Evolutionary conservation across 305 asterid genomes (phyloP).

Genomic region (Fraxinus greggii): DNA sequence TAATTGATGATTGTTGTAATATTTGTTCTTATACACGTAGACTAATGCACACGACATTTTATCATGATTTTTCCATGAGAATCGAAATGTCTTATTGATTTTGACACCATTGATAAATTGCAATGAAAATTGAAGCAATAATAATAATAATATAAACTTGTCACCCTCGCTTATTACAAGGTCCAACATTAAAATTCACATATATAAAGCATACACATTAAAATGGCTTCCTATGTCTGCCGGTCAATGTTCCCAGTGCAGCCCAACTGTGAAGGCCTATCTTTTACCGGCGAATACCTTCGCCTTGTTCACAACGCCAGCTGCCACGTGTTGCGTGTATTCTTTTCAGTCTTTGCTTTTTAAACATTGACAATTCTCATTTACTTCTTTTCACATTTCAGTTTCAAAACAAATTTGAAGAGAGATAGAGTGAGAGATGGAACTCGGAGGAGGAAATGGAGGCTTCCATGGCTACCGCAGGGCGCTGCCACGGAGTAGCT

Average conservation of each 20-base stretch:
- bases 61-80: not conserved
- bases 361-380: conserved; percentile 36
- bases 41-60: not conserved
- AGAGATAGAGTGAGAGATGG: conserved; percentile 30
- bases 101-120: not conserved
- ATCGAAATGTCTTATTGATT: not conserved
- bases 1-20: not conserved
- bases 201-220: not conserved
- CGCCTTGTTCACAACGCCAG: conserved; percentile 63
- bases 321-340: conserved; percentile 45
- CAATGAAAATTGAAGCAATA: not conserved
- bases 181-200: not conserved
- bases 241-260: conserved; percentile 49
- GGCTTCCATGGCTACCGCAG: conserved; percentile 60
- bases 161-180: not conserved
- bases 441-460: conserved; percentile 34
- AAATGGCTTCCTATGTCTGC: conserved; percentile 12
- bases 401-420: conserved; percentile 1
- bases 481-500: conserved; percentile 30
- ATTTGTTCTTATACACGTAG: not conserved
- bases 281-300: conserved; percentile 55
- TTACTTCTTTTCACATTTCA: conserved; percentile 5
- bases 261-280: conserved; percentile 50
- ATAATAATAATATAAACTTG: not conserved
- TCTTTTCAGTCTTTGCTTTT: conserved; percentile 18